A percentile compares a stretch with the other conserved stretches of the same genome.
Conservation (phyloP, 805 yeast species). For the Hanseniaspora singularis region DNA sequence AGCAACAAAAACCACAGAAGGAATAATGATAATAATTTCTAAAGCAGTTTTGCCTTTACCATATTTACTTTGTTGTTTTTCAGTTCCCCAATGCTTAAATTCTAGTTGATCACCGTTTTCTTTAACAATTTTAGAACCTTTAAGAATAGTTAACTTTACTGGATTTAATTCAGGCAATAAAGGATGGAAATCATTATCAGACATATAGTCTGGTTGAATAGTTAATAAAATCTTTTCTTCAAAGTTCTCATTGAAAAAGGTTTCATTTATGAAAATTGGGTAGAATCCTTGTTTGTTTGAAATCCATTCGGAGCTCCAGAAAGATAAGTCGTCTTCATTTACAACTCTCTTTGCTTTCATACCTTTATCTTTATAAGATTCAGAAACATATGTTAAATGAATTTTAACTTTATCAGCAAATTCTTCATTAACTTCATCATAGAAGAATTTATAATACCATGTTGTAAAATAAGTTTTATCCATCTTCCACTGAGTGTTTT, state of each 20-base stretch:
- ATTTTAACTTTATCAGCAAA: conserved; percentile 50
- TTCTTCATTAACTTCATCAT: conserved; percentile 27
- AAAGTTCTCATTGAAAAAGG: conserved; percentile 50
- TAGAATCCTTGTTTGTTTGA: conserved; percentile 47
- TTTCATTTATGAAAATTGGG: conserved; percentile 48
- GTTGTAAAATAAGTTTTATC: conserved; percentile 63
- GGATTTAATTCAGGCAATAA: conserved; percentile 32
- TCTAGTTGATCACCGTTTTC: conserved; percentile 35
- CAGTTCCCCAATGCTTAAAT: conserved; percentile 35
- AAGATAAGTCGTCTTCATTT: conserved; percentile 31
- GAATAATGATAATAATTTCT: conserved; percentile 55
- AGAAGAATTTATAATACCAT: conserved; percentile 65
- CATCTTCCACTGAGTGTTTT: conserved; percentile 42
- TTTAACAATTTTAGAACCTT: conserved; percentile 34
- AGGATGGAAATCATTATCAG: conserved; percentile 55
- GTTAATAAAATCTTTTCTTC: conserved; percentile 49
- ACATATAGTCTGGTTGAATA: conserved; percentile 57
- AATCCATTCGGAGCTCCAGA: conserved; percentile 65
- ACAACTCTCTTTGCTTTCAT: conserved; percentile 36
- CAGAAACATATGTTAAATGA: conserved; percentile 56
- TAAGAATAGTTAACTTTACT: conserved; percentile 36
- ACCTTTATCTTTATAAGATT: conserved; percentile 44
- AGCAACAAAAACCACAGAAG: conserved; percentile 50
- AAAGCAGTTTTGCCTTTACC: conserved; percentile 33
- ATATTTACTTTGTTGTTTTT: conserved; percentile 24